Evolutionary conservation across 768 basidiomycete species (phyloP).

Genomic region (Lactifluus subvellereus): DNA sequence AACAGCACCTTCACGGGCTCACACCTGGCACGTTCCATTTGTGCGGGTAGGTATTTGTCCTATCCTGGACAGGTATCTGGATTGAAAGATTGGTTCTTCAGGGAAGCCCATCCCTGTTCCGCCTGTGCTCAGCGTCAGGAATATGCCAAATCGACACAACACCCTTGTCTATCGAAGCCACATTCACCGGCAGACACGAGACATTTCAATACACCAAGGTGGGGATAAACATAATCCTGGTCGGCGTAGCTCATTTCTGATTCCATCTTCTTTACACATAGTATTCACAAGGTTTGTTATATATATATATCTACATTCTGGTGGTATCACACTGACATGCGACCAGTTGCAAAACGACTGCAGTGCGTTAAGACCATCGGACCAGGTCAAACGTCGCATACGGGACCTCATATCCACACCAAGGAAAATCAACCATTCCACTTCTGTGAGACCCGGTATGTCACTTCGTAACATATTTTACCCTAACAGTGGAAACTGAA

Average conservation of each 20-base stretch:
- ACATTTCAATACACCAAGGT: slow-evolving; percentile 62
- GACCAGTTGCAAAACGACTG: slow-evolving; percentile 44
- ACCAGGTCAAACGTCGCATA: slow-evolving; percentile 37
- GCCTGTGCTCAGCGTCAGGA: slow-evolving; percentile 42
- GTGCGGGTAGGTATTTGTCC: slow-evolving; percentile 43
- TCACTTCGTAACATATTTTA: background rate
- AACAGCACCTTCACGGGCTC: slow-evolving; percentile 50
- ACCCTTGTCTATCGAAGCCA: slow-evolving; percentile 56
- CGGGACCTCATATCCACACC: slow-evolving; percentile 46
- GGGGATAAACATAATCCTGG: slow-evolving; percentile 23
- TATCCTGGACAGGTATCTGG: background rate
- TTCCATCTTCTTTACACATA: slow-evolving; percentile 24
- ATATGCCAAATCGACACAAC: slow-evolving; percentile 55
- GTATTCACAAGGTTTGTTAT: slow-evolving; percentile 48
- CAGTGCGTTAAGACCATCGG: slow-evolving; percentile 45
- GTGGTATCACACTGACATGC: background rate
- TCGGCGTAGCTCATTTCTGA: background rate
- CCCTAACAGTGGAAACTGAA: background rate
- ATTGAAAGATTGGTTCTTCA: slow-evolving; percentile 22
- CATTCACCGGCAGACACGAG: slow-evolving; percentile 54
- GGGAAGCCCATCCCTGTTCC: slow-evolving; percentile 47
- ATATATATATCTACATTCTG: too few species aligned
- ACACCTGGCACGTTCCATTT: slow-evolving; percentile 41
- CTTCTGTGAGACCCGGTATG: slow-evolving; percentile 47
- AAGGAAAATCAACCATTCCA: slow-evolving; percentile 41